phyloP scores from a whole-genome alignment of 179 eudicot species.

The Corrigiola litoralis region DNA sequence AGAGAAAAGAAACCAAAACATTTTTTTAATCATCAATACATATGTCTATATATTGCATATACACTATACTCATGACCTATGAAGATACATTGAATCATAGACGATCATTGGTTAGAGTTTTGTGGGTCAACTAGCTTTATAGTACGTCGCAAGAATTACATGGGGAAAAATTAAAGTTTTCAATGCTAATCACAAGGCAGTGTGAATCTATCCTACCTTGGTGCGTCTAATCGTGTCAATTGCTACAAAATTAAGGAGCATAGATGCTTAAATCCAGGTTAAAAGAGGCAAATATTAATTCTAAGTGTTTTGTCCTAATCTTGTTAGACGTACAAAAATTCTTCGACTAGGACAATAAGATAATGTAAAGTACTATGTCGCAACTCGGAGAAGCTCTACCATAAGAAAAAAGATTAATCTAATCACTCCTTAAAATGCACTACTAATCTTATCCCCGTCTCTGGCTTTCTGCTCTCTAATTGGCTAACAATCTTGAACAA shows the following conservation, averaged over 20 bases:
- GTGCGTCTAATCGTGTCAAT: neutral
- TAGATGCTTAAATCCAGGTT: conserved; percentile 12
- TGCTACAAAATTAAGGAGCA: conserved; percentile 12
- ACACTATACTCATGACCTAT: neutral
- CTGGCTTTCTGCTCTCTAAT: conserved; percentile 19
- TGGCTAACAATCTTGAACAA: conserved; percentile 21
- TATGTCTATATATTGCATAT: no score
- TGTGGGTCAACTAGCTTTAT: neutral
- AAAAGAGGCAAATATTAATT: neutral
- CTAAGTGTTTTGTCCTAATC: conserved; percentile 5
- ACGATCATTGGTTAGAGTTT: no score
- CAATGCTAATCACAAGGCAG: neutral
- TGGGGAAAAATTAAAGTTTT: conserved; percentile 1
- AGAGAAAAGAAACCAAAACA: no score
- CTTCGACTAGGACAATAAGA: neutral
- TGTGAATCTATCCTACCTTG: neutral
- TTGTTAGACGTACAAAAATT: neutral
- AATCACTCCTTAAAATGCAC: neutral
- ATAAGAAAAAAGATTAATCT: neutral
- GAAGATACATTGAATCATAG: neutral
- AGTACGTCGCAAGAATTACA: neutral
- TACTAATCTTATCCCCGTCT: conserved; percentile 8
- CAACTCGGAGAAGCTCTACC: neutral
- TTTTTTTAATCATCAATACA: no score
- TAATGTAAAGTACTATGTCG: neutral